These are phyloP conservation scores for Russula emetica DNA, from an alignment of 768 basidiomycete species.

Conservation along the genomic window DNA sequence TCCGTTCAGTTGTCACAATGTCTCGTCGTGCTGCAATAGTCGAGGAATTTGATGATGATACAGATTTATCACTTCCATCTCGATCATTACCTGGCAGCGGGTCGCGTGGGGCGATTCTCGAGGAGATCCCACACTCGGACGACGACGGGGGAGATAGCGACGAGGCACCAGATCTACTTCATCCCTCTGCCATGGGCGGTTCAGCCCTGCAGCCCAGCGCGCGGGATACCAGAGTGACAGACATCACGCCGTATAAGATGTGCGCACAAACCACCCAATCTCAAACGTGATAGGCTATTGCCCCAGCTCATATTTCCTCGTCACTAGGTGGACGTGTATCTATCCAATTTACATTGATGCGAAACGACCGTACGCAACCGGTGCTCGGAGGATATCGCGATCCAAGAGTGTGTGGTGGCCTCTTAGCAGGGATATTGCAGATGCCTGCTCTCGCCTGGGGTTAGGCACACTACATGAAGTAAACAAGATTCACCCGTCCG, in stretches of 20 bases:
- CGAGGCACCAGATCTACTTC: slow-evolving; percentile 32
- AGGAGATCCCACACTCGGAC: slow-evolving; percentile 56
- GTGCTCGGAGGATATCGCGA: slow-evolving; percentile 76
- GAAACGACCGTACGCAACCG: slow-evolving; percentile 80
- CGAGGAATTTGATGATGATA: slow-evolving; percentile 91
- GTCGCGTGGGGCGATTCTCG: slow-evolving; percentile 67
- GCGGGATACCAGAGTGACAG: slow-evolving; percentile 43
- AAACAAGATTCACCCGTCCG: slow-evolving; percentile 84
- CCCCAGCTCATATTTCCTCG: slow-evolving; percentile 22
- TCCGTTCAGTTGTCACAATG: slow-evolving; percentile 41
- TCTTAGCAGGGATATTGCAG: slow-evolving; percentile 86
- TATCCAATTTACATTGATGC: slow-evolving; percentile 98
- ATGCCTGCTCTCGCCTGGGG: slow-evolving; percentile 72
- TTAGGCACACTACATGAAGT: slow-evolving; percentile 84
- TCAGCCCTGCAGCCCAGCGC: slow-evolving; percentile 29
- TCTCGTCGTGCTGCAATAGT: slow-evolving; percentile 64
- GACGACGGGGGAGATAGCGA: slow-evolving; percentile 39
- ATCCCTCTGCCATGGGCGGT: slow-evolving; percentile 58
- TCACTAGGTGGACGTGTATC: slow-evolving; percentile 82
- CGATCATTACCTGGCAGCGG: slow-evolving; percentile 63
- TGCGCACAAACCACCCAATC: slow-evolving; percentile 38
- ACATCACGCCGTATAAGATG: slow-evolving; percentile 83
- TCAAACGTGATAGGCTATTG: slow-evolving; percentile 10
- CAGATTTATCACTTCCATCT: slow-evolving; percentile 78
- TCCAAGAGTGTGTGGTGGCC: slow-evolving; percentile 91